Conservation (phyloP, 1,284 basidiomycete species). For the Hortiboletus rubellus region DNA sequence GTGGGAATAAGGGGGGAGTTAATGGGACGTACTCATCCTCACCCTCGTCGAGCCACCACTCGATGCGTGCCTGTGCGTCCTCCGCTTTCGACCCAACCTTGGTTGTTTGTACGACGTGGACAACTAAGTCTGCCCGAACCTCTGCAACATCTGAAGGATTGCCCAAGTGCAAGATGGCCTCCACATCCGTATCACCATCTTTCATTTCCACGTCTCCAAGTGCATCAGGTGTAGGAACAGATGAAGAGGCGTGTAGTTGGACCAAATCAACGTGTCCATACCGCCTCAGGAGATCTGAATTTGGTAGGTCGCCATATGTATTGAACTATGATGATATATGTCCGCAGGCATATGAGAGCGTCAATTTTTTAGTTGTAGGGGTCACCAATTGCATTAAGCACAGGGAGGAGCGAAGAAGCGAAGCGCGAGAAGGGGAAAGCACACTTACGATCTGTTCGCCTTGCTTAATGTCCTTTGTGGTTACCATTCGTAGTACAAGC, state of each 20-base stretch:
- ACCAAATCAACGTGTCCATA: slow-evolving; percentile 93
- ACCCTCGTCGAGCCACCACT: slow-evolving; percentile 90
- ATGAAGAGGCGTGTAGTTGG: slow-evolving; percentile 39
- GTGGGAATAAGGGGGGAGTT: slow-evolving; percentile 13
- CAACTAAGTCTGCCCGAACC: slow-evolving; percentile 76
- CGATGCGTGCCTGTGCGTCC: slow-evolving; percentile 58
- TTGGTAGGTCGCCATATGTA: slow-evolving; percentile 94
- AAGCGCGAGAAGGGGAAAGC: background rate
- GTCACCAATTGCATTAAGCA: background rate
- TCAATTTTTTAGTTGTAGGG: background rate
- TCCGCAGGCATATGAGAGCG: background rate
- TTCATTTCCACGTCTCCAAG: slow-evolving; percentile 32
- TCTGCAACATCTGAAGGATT: slow-evolving; percentile 91
- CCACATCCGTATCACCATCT: background rate
- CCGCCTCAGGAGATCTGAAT: slow-evolving; percentile 89
- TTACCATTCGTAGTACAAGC: slow-evolving; percentile 73
- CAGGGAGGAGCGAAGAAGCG: background rate
- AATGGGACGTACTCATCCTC: slow-evolving; percentile 78
- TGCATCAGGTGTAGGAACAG: slow-evolving; percentile 34
- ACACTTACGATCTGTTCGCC: slow-evolving; percentile 86
- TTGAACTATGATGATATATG: slow-evolving; percentile 67
- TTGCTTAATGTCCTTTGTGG: slow-evolving; percentile 70
- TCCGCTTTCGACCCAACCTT: slow-evolving; percentile 15
- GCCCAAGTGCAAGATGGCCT: slow-evolving; percentile 31
- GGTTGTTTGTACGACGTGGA: slow-evolving; percentile 45